phyloP scores from a whole-genome alignment of 768 basidiomycete species.

The Boletus rubescentipes region DNA sequence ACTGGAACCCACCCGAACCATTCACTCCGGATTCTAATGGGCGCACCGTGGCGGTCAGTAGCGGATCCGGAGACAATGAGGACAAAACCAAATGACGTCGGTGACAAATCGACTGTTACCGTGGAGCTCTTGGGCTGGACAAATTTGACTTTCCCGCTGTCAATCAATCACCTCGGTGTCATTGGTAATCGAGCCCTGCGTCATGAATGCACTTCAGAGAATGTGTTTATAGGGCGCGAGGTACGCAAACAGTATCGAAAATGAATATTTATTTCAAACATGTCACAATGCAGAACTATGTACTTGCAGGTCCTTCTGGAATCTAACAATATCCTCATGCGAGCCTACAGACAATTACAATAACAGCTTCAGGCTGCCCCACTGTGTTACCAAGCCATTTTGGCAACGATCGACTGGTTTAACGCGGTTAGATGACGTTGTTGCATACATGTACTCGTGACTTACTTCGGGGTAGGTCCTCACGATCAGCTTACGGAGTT shows the following conservation, averaged over 20 bases:
- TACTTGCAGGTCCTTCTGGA: not conserved
- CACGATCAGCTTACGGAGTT: slow-evolving; percentile 45
- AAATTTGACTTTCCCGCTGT: too few relatives aligned
- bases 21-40: not conserved
- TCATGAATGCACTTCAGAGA: not conserved
- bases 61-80: too few relatives aligned
- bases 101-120: too few relatives aligned
- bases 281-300: not conserved
- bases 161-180: not conserved
- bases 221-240: not conserved
- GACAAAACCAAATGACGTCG: not conserved
- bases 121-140: too few relatives aligned
- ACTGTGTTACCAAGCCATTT: slow-evolving; percentile 36
- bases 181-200: not conserved
- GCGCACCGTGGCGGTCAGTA: not conserved
- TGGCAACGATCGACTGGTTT: slow-evolving; percentile 36
- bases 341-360: not conserved
- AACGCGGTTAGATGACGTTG: slow-evolving; percentile 7
- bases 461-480: slow-evolving; percentile 43
- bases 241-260: not conserved
- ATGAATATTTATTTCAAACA: not conserved
- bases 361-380: not conserved
- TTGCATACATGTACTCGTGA: not conserved
- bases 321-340: not conserved
- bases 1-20: too few relatives aligned